Evolutionary conservation across 257 asterid genomes (phyloP), one percentile per base, ranked within the genome.

Genomic region (Rehmannia glutinosa): DNA sequence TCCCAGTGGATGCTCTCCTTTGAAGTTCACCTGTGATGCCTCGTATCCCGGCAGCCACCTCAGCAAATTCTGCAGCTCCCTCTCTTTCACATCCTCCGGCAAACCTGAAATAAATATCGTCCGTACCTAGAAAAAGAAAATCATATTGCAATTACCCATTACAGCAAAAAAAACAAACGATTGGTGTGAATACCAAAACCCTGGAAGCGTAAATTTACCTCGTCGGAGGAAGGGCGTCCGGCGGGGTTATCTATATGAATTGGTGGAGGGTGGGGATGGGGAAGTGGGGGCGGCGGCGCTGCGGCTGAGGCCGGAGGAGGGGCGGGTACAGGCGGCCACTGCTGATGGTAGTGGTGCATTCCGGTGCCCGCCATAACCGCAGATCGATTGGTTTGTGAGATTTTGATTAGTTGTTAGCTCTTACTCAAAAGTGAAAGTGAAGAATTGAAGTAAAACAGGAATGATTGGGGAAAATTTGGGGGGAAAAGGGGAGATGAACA

Each of bases 11-110:
- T 82, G 89, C 73, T 94, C 99, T 20, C 97, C 98, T 77, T 94
- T 94, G 78, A 84, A 88, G 78, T 94, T 94, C 68, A 94, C 97
- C 82, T 94, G 99, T 11, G 98, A 94, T 1, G 99, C 98, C 86
- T 94, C 99, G 41, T 88, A 94, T 12, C 99, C 99, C 4, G 98
- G 99, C 36, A 94, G 71, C 99, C 97, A 94, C 66, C 99, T 85
- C 71, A 94, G 78, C 71, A 91, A 75, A 74, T 94, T 94, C 86
- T 88, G 96, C 76, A 94, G 78, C 80, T 94, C 99, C 78, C 99
- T 83, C 87, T 94, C 99, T 72, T 85, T 94, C 68, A 94, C 99
- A 76, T 94, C 99, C 81, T 86, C 96, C 7, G 99, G 99, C 71
- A 94, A 80, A 23, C 99, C 99, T 19, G 99, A 85, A 42, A 94